A percentile compares a stretch with the other conserved stretches of the same genome.
These are phyloP conservation scores for Dioscorea dumetorum DNA, from an alignment of 106 monocot genomes.

Conservation along the genomic window DNA sequence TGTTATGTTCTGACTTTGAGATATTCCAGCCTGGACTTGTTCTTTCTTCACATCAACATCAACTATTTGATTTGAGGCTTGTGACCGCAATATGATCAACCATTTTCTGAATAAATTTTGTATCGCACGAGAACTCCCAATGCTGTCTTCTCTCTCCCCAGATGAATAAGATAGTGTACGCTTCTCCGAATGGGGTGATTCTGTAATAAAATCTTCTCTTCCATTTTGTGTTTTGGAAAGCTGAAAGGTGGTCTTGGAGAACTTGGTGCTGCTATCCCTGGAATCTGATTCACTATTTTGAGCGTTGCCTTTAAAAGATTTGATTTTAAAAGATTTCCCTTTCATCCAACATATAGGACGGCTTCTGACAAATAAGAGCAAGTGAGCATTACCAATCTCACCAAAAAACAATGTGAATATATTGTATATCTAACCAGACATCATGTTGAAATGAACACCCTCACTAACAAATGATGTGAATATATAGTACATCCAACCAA, in stretches of 20 bases:
- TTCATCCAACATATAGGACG: constrained; percentile 15
- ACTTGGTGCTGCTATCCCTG: constrained; percentile 23
- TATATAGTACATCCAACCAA: neutral
- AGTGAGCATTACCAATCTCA: neutral
- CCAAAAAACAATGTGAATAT: neutral
- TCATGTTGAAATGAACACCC: neutral
- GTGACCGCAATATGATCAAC: constrained; percentile 38
- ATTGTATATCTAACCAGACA: neutral
- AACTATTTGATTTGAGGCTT: constrained; percentile 16
- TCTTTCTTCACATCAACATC: constrained; percentile 17
- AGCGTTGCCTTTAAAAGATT: constrained; percentile 49
- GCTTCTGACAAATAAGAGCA: constrained; percentile 10
- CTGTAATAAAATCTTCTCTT: constrained; percentile 25
- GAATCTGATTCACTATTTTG: constrained; percentile 30
- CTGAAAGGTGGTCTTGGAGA: constrained; percentile 24
- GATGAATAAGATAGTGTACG: constrained; percentile 22
- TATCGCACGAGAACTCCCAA: constrained; percentile 26
- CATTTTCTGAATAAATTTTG: constrained; percentile 52
- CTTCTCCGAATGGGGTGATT: constrained; percentile 29
- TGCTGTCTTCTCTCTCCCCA: constrained; percentile 15
- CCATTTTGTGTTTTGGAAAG: constrained; percentile 31
- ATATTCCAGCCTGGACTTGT: constrained; percentile 4
- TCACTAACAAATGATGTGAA: neutral
- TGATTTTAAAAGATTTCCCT: constrained; percentile 37
- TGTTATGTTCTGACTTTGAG: constrained; percentile 9